Evolutionary conservation across 2,329 filamentous ascomycete genomes (phyloP), one percentile per base, ranked within the genome.

Genomic region (Trichoderma asperellum): DNA sequence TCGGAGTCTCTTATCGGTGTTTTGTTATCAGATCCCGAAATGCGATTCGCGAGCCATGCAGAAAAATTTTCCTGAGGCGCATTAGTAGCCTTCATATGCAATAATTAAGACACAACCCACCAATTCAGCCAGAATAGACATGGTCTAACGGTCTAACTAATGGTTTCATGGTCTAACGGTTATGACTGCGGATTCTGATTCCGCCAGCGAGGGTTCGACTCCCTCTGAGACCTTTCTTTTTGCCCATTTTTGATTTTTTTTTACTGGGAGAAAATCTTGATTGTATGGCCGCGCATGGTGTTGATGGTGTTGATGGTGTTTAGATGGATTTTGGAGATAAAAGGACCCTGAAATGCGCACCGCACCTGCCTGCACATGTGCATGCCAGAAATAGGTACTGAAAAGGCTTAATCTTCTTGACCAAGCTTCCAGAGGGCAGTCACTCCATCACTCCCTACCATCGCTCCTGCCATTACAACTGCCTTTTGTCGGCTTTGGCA

Each of bases 171-270:
- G 76, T 79, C 77, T 79, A 78, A 78, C 76, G 76, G 76, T 77
- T 73, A 79, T 79, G 77, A 78, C 77, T 79, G 77, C 77, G 76
- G 77, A 78, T 76, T 76, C 75, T 78, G 76, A 78, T 78, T 78
- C 77, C 76, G 76, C 76, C 77, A 79, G 77, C 76, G 76, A 77
- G 76, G 77, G 76, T 78, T 77, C 76, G 77, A 79, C 77, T 79
- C 77, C 77, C 76, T 53, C 76, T 74, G 75, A 75, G 74, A 78
- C 77, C 77, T 78, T 78, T 34, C 16, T 43, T 16, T 29, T 35
- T 40, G 27, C 14, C 11, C 35, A 34, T 56, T 64, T 64, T 32
- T 18, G 8, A 0, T 4, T 14, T 21, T 43, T 10, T 16, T 5
- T 32, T 55, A 7, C 24, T 24, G 24, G 24, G 3, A 2, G 24